A percentile compares a stretch with the other conserved stretches of the same genome.
Evolutionary conservation across 768 basidiomycete species (phyloP).

Genomic region (Amanita pseudoporphyria): DNA sequence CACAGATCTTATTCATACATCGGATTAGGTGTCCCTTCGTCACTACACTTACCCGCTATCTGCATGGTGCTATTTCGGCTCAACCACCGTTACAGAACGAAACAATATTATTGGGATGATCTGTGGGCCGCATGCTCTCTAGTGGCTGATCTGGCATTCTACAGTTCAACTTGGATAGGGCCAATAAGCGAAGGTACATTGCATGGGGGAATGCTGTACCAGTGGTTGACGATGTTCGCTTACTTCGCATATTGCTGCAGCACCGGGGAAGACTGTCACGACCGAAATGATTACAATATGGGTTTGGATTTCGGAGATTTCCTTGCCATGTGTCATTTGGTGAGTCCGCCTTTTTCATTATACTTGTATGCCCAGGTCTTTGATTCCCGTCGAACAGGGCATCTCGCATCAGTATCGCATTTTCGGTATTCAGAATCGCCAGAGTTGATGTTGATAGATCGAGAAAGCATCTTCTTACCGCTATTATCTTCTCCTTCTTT

Average conservation of each 20-base stretch:
- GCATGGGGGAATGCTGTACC: background rate
- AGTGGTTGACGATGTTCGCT: background rate
- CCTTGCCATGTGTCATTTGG: slow-evolving; percentile 1
- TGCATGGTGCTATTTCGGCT: slow-evolving; percentile 13
- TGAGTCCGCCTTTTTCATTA: background rate
- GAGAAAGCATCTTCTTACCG: slow-evolving; percentile 6
- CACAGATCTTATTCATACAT: background rate
- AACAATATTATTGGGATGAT: slow-evolving; percentile 19
- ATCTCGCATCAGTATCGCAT: slow-evolving; percentile 5
- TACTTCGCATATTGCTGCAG: too few relatives aligned
- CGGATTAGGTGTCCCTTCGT: slow-evolving; percentile 5
- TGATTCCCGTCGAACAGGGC: background rate
- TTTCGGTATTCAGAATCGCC: slow-evolving; percentile 5
- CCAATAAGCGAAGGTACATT: slow-evolving; percentile 6
- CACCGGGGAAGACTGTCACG: background rate
- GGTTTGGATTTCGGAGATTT: slow-evolving; percentile 1
- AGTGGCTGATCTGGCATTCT: slow-evolving; percentile 8
- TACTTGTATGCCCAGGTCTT: background rate
- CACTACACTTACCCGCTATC: slow-evolving; percentile 12
- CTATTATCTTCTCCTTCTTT: slow-evolving; percentile 8
- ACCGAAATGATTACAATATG: background rate
- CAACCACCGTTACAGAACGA: slow-evolving; percentile 9
- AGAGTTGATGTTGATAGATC: background rate
- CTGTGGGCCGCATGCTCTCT: slow-evolving; percentile 12
- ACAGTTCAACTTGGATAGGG: slow-evolving; percentile 11